Conservation (phyloP, 2,329 filamentous ascomycete species). For the Pseudocercospora cruenta region DNA sequence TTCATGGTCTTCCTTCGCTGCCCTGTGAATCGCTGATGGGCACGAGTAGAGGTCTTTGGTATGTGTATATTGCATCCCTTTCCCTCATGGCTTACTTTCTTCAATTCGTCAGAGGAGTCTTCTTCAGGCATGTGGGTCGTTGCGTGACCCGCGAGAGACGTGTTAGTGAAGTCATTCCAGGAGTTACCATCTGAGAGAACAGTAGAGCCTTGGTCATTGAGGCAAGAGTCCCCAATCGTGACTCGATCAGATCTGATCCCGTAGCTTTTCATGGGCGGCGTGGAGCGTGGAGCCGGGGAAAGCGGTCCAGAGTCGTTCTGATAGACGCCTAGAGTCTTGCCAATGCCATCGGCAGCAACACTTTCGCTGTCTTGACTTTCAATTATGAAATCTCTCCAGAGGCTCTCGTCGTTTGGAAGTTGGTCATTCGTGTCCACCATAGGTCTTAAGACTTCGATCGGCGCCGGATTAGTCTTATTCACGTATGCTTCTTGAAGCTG, state of each 20-base stretch:
- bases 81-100: background rate
- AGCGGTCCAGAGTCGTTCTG: background rate
- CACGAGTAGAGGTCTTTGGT: background rate
- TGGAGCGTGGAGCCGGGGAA: slow-evolving; percentile 6
- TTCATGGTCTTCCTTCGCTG: background rate
- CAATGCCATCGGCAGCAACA: background rate
- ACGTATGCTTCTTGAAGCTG: background rate
- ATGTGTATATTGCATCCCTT: background rate
- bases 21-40: background rate
- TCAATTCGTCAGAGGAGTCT: slow-evolving; percentile 13
- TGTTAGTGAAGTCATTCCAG: background rate
- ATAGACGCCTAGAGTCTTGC: background rate
- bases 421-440: background rate
- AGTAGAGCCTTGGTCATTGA: background rate
- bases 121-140: slow-evolving; percentile 9
- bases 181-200: background rate
- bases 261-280: background rate
- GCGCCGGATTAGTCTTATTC: background rate
- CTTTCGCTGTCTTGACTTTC: slow-evolving; percentile 26
- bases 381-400: slow-evolving; percentile 33
- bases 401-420: slow-evolving; percentile 24
- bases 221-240: slow-evolving; percentile 17
- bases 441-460: background rate
- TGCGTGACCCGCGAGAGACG: slow-evolving; percentile 23
- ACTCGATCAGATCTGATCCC: slow-evolving; percentile 16